Conservation (phyloP, 192 early-diverging fungal species). For the Rhizophagus clarus region DNA sequence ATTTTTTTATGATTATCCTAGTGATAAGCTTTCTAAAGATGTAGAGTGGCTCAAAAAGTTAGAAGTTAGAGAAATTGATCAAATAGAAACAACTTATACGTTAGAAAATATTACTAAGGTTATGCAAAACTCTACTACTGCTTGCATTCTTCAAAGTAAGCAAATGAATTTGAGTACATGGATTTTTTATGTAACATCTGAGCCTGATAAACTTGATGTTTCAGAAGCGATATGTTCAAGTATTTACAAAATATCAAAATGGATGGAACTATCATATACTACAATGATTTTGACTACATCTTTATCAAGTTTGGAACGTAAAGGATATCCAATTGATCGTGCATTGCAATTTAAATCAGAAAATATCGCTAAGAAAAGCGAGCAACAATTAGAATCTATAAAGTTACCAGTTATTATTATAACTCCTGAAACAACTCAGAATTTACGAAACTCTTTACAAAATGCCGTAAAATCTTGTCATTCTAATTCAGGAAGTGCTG, state of each 20-base stretch:
- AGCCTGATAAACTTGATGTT: conserved; percentile 36
- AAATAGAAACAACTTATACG: conserved; percentile 57
- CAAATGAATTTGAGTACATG: conserved; percentile 34
- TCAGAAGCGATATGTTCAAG: not conserved
- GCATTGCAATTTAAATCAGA: conserved; percentile 49
- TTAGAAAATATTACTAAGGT: conserved; percentile 45
- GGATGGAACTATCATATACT: not conserved
- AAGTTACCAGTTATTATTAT: not conserved
- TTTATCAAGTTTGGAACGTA: not conserved
- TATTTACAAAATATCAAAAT: conserved; percentile 5
- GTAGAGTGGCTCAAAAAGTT: conserved; percentile 63
- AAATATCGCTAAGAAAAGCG: not conserved
- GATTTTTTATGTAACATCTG: conserved; percentile 42
- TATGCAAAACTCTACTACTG: conserved; percentile 60
- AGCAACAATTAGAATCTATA: conserved; percentile 16
- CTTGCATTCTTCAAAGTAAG: conserved; percentile 54
- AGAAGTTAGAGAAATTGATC: conserved; percentile 65
- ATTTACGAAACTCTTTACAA: not conserved
- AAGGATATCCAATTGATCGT: conserved; percentile 58
- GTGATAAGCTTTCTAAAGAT: conserved; percentile 48
- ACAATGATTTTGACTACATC: not conserved
- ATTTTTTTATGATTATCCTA: conserved; percentile 64
- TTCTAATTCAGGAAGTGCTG: conserved; percentile 37
- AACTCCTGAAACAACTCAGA: not conserved
- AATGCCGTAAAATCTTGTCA: conserved; percentile 36